A percentile compares a stretch with the other conserved stretches of the same genome.
These are phyloP conservation scores for Fistulina hepatica DNA, from an alignment of 1,284 basidiomycete species.

Conservation along the genomic window DNA sequence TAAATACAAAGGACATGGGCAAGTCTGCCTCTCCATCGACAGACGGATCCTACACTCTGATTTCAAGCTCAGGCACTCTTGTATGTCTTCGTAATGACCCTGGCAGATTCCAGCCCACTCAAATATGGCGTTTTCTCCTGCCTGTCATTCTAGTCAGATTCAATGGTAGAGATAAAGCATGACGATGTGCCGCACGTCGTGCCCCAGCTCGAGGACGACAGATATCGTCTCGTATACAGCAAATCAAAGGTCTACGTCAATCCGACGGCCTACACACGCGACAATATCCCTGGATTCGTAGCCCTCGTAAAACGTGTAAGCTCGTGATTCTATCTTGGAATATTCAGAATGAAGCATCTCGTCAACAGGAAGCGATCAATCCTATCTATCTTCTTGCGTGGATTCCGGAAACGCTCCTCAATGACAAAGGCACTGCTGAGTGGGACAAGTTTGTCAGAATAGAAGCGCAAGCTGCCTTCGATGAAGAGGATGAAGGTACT, in stretches of 20 bases:
- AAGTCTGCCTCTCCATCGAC: too few species aligned
- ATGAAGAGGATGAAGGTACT: conserved; percentile 66
- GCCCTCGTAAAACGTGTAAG: conserved; percentile 75
- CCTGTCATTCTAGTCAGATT: conserved; percentile 38
- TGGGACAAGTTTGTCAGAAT: conserved; percentile 81
- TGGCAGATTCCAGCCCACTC: conserved; percentile 7
- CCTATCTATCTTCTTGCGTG: conserved; percentile 71
- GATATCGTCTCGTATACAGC: conserved; percentile 69
- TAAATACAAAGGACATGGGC: too few species aligned
- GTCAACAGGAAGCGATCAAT: conserved; percentile 52
- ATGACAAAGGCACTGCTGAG: conserved; percentile 65
- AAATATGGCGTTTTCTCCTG: conserved; percentile 3
- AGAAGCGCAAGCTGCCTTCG: conserved; percentile 48
- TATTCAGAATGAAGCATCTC: conserved; percentile 11
- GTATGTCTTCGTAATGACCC: not conserved
- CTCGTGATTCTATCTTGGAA: conserved; percentile 11
- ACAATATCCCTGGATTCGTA: conserved; percentile 91
- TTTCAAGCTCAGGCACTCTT: too few species aligned
- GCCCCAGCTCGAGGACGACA: conserved; percentile 39
- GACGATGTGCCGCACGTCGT: conserved; percentile 17
- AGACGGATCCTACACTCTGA: too few species aligned
- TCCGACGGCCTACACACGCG: conserved; percentile 81
- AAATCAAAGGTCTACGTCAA: conserved; percentile 93
- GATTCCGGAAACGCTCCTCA: conserved; percentile 73
- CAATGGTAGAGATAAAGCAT: conserved; percentile 72